Conservation (phyloP, 345 rosid genomes). For the Ricinus communis region DNA sequence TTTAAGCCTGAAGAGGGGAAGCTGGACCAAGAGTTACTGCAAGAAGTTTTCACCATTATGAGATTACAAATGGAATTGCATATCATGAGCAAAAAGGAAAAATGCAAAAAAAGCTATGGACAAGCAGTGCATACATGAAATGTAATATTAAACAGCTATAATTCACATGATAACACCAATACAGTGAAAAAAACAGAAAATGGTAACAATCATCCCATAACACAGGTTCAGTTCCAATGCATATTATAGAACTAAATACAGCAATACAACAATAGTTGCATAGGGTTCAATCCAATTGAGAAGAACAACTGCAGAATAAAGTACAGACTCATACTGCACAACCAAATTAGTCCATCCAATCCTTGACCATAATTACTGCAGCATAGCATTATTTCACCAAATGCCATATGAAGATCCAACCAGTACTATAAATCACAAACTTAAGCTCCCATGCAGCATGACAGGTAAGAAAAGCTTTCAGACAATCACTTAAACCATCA, state of each 20-base stretch:
- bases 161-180: background rate
- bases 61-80: constrained; percentile 5
- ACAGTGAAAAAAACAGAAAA: background rate
- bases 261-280: background rate
- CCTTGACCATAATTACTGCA: background rate
- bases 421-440: background rate
- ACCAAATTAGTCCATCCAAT: too few relatives aligned
- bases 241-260: background rate
- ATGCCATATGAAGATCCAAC: background rate
- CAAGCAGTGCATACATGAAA: background rate
- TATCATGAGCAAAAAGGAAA: background rate
- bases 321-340: background rate
- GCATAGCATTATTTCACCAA: background rate
- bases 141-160: background rate
- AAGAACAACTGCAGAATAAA: constrained; percentile 1
- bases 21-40: constrained; percentile 57
- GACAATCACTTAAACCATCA: background rate
- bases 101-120: background rate
- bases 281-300: background rate
- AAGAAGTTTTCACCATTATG: constrained; percentile 16
- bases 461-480: background rate
- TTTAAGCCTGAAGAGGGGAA: constrained; percentile 31
- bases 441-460: background rate
- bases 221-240: background rate
- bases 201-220: background rate